phyloP scores from a whole-genome alignment of 257 asterid species.

The Ilex aquifolium region DNA sequence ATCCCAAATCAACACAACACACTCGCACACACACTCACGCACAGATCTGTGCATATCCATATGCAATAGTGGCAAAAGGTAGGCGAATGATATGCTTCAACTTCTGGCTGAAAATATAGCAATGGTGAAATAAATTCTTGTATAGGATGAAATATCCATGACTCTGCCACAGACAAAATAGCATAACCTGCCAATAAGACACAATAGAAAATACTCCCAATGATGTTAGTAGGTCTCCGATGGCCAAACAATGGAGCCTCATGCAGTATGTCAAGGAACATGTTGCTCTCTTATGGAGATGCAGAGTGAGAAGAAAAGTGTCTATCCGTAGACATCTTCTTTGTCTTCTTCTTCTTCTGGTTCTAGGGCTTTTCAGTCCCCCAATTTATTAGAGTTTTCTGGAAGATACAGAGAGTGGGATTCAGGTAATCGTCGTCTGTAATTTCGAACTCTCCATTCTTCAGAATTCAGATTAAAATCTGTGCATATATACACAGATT shows the following conservation, averaged over 20 bases:
- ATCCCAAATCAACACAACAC: too few relatives aligned
- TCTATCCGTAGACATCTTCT: constrained; percentile 52
- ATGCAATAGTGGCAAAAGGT: constrained; percentile 80
- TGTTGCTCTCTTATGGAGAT: constrained; percentile 48
- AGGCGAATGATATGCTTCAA: constrained; percentile 87
- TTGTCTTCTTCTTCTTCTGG: too few relatives aligned
- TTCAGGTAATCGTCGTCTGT: too few relatives aligned
- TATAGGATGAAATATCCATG: constrained; percentile 59
- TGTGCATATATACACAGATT: too few relatives aligned
- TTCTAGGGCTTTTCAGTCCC: too few relatives aligned
- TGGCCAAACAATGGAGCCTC: constrained; percentile 96
- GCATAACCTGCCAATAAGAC: constrained; percentile 93
- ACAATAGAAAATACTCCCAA: constrained; percentile 79
- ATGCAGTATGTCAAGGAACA: constrained; percentile 89
- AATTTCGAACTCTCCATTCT: too few relatives aligned
- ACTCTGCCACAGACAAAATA: constrained; percentile 74
- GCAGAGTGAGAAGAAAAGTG: constrained; percentile 32
- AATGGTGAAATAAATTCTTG: constrained; percentile 50
- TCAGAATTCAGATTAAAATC: too few relatives aligned
- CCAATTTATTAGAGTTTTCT: too few relatives aligned
- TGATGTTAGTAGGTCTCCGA: constrained; percentile 69
- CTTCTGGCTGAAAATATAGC: constrained; percentile 95
- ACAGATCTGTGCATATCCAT: too few relatives aligned
- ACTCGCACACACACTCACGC: too few relatives aligned
- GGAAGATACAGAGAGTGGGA: too few relatives aligned